phyloP scores from a whole-genome alignment of 345 rosid genomes.

The Erucastrum elatum region DNA sequence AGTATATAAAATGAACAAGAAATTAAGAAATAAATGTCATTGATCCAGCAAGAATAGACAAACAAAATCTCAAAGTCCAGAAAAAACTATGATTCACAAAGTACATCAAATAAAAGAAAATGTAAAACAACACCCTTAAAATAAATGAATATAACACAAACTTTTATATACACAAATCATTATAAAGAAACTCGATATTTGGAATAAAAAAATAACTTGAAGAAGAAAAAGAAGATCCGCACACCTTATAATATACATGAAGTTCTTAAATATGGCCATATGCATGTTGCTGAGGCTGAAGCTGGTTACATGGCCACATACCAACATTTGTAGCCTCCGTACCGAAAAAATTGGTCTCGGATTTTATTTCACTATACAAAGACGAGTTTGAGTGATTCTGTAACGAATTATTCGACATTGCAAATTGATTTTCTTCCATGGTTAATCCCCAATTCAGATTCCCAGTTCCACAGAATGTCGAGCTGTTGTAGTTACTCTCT shows the following conservation, averaged over 20 bases:
- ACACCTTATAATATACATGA: constrained; percentile 38
- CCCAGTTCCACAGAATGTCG: constrained; percentile 55
- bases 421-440: constrained; percentile 36
- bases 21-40: constrained; percentile 18
- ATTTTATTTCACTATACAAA: constrained; percentile 61
- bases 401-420: constrained; percentile 39
- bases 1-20: constrained; percentile 5
- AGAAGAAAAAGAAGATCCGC: constrained; percentile 17
- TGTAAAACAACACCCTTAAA: constrained; percentile 19
- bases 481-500: constrained; percentile 49
- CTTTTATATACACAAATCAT: constrained; percentile 24
- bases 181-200: background rate
- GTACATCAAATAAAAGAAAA: constrained; percentile 14
- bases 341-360: constrained; percentile 61
- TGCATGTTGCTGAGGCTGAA: constrained; percentile 50
- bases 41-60: constrained; percentile 17
- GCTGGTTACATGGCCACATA: constrained; percentile 57
- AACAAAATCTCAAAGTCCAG: constrained; percentile 28
- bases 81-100: constrained; percentile 31
- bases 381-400: constrained; percentile 62
- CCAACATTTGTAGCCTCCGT: constrained; percentile 44
- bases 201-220: background rate
- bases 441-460: constrained; percentile 64
- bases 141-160: constrained; percentile 39
- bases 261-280: constrained; percentile 37